A percentile compares a stretch with the other conserved stretches of the same genome.
Evolutionary conservation across 768 basidiomycete genomes (phyloP).

Genomic region (Mycena floridula): DNA sequence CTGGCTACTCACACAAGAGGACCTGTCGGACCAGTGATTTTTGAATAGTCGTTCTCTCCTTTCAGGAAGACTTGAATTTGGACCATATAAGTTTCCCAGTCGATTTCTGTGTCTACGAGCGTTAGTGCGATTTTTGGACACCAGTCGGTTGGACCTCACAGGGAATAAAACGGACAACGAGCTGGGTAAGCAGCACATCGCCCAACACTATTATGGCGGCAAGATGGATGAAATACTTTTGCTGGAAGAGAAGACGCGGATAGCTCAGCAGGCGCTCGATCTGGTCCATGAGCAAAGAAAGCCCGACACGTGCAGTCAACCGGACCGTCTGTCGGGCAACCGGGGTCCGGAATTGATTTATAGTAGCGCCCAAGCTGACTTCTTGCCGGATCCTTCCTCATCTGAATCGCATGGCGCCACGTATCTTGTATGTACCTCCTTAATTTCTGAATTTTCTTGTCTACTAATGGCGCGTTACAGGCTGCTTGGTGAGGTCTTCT

Average conservation of each 20-base stretch:
- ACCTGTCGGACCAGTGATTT: conserved; percentile 86
- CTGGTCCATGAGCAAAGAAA: too few relatives aligned
- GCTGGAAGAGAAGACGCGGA: conserved; percentile 41
- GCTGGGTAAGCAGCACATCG: conserved; percentile 71
- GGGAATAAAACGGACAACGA: conserved; percentile 76
- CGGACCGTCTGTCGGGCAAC: too few relatives aligned
- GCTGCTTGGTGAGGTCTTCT: too few relatives aligned
- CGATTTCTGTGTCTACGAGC: conserved; percentile 89
- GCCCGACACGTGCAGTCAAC: too few relatives aligned
- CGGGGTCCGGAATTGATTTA: too few relatives aligned
- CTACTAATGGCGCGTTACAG: too few relatives aligned
- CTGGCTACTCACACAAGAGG: conserved; percentile 74
- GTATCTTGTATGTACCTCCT: too few relatives aligned
- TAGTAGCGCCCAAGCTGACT: too few relatives aligned
- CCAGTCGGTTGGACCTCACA: conserved; percentile 48
- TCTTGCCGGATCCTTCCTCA: too few relatives aligned
- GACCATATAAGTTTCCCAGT: conserved; percentile 94
- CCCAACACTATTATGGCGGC: conserved; percentile 61
- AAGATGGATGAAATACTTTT: conserved; percentile 60
- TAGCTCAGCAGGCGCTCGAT: too few relatives aligned
- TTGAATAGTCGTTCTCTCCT: conserved; percentile 79
- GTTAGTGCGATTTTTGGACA: conserved; percentile 8
- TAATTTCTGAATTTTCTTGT: too few relatives aligned
- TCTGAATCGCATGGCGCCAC: too few relatives aligned
- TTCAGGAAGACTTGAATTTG: conserved; percentile 74